A percentile compares a stretch with the other conserved stretches of the same genome.
phyloP scores from a whole-genome alignment of 495 filamentous ascomycete genomes.

The Aspergillus indologenus region DNA sequence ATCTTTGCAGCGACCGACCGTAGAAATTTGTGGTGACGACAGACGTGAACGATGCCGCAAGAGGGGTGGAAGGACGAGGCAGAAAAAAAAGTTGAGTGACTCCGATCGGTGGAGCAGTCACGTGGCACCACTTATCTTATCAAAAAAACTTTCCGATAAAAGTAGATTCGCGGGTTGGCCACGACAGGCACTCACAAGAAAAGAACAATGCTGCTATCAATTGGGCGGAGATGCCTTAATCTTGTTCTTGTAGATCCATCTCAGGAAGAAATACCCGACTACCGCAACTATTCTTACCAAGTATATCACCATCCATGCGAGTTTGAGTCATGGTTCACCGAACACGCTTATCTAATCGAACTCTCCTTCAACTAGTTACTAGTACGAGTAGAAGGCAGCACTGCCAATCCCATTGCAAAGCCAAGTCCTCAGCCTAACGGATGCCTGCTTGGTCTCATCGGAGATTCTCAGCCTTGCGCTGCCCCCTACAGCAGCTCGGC shows the following conservation, averaged over 20 bases:
- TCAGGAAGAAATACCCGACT: no score
- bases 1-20: conserved; percentile 43
- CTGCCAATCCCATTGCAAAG: background rate
- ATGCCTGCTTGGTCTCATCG: background rate
- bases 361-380: background rate
- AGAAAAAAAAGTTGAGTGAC: background rate
- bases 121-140: background rate
- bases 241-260: no score
- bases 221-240: background rate
- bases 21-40: background rate
- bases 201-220: background rate
- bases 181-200: background rate
- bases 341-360: background rate
- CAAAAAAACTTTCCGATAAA: background rate
- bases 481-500: background rate
- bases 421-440: background rate
- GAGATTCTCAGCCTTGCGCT: background rate
- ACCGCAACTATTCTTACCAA: no score
- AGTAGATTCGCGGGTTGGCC: background rate
- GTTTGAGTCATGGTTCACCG: background rate
- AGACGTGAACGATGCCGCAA: background rate
- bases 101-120: background rate
- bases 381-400: background rate
- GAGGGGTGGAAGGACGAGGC: background rate
- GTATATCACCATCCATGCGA: no score